phyloP scores from a whole-genome alignment of 106 monocot species.

The Vanilla planifolia region DNA sequence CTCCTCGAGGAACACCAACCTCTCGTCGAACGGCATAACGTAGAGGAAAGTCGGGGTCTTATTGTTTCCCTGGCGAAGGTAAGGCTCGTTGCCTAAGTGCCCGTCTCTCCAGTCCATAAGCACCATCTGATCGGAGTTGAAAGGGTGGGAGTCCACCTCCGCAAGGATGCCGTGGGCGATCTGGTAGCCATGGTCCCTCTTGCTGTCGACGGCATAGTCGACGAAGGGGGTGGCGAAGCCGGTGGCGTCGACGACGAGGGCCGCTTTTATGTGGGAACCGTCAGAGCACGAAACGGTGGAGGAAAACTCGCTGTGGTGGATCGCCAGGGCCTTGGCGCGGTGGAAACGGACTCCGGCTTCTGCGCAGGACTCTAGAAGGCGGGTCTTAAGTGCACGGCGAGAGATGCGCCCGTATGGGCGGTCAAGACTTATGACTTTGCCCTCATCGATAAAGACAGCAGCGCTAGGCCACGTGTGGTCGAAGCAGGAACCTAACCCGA shows the following conservation, averaged over 20 bases:
- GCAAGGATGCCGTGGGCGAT: constrained; percentile 32
- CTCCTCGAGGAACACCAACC: constrained; percentile 26
- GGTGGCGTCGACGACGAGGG: constrained; percentile 24
- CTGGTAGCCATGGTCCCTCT: constrained; percentile 19
- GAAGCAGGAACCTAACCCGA: constrained; percentile 11
- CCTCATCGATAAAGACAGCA: constrained; percentile 9
- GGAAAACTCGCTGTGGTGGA: constrained; percentile 20
- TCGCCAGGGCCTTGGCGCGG: constrained; percentile 16
- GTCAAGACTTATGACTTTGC: constrained; percentile 7
- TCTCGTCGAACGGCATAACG: constrained; percentile 20
- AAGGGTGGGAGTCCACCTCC: constrained; percentile 31
- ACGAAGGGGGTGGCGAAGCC: constrained; percentile 20
- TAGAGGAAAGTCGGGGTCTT: constrained; percentile 27
- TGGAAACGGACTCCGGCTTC: constrained; percentile 20
- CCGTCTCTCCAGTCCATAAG: constrained; percentile 34
- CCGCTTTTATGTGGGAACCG: constrained; percentile 5
- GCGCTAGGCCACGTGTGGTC: constrained; percentile 20
- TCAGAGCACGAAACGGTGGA: constrained; percentile 26
- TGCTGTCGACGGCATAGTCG: not conserved
- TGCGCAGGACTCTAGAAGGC: constrained; percentile 17
- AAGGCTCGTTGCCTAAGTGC: constrained; percentile 29
- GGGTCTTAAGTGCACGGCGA: constrained; percentile 15
- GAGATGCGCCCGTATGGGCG: constrained; percentile 24
- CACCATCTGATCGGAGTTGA: constrained; percentile 20
- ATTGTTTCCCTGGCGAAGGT: constrained; percentile 9